These are phyloP conservation scores for Fusarium haematococcum DNA, from an alignment of 2,329 filamentous ascomycete species.

Conservation along the genomic window DNA sequence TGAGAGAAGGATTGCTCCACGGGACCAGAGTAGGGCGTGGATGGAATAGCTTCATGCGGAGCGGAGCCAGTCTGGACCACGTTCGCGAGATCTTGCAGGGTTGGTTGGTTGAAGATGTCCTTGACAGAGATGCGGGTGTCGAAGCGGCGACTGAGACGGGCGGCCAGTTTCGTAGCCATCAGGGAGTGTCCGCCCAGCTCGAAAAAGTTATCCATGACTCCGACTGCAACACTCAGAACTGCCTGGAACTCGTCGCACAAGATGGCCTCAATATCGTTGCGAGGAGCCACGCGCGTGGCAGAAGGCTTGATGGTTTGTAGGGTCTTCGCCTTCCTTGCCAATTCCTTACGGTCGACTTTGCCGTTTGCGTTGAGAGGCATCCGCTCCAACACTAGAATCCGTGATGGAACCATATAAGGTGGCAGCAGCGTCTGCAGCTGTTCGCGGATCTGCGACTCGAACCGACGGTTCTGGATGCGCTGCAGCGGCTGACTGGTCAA, in stretches of 20 bases:
- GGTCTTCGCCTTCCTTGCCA: no score
- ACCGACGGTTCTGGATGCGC: slow-evolving; percentile 3
- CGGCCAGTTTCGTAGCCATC: neutral
- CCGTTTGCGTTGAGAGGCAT: no score
- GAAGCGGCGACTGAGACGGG: neutral
- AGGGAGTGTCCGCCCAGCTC: neutral
- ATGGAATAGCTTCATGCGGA: no score
- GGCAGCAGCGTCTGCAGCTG: neutral
- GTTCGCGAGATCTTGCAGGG: neutral
- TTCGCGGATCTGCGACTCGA: slow-evolving; percentile 3
- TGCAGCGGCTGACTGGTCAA: slow-evolving; percentile 35
- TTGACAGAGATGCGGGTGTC: neutral
- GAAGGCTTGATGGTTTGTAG: no score
- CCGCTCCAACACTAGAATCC: no score
- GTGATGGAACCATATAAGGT: no score
- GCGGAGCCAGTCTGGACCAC: neutral
- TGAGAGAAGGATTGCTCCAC: slow-evolving; percentile 29
- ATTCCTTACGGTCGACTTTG: no score
- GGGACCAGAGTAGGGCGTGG: neutral
- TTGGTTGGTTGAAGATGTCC: neutral
- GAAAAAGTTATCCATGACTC: neutral
- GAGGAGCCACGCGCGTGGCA: no score
- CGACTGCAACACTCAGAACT: no score
- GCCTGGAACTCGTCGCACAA: no score
- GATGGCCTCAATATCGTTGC: no score